Evolutionary conservation across 768 basidiomycete species (phyloP).

Genomic region (Hypholoma fasciculare): DNA sequence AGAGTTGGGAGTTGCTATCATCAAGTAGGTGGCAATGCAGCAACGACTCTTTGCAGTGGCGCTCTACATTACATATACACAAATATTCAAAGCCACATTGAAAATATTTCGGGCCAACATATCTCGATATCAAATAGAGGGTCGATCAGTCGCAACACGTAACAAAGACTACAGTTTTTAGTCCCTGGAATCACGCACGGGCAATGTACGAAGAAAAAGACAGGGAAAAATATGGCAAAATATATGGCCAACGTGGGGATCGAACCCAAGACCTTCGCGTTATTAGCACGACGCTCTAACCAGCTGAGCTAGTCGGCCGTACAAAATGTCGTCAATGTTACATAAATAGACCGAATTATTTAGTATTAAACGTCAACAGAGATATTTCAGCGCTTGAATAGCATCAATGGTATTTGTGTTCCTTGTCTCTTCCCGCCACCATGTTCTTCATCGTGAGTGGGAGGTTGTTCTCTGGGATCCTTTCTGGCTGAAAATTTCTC

Average conservation of each 20-base stretch:
- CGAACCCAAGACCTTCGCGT: slow-evolving; percentile 82
- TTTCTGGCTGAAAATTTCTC: slow-evolving; percentile 1
- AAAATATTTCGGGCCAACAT: no score
- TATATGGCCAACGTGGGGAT: slow-evolving; percentile 81
- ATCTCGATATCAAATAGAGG: no score
- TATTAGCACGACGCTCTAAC: slow-evolving; percentile 94
- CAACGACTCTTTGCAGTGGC: no score
- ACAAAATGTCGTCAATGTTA: background rate
- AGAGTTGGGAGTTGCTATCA: background rate
- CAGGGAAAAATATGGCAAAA: no score
- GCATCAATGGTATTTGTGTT: background rate
- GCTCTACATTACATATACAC: no score
- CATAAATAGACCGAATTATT: background rate
- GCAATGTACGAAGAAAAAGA: no score
- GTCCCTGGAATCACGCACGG: no score
- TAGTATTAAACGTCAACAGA: background rate
- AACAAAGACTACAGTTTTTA: no score
- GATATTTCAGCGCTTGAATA: no score
- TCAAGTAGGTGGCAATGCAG: background rate
- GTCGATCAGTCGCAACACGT: no score
- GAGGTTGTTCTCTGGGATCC: background rate
- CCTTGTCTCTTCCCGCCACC: slow-evolving; percentile 14
- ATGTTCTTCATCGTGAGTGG: slow-evolving; percentile 76
- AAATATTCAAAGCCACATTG: no score
- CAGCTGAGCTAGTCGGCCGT: slow-evolving; percentile 89